A percentile compares a stretch with the other conserved stretches of the same genome.
Evolutionary conservation across 2,329 filamentous ascomycete species (phyloP).

Genomic region (Aureobasidium sp.): DNA sequence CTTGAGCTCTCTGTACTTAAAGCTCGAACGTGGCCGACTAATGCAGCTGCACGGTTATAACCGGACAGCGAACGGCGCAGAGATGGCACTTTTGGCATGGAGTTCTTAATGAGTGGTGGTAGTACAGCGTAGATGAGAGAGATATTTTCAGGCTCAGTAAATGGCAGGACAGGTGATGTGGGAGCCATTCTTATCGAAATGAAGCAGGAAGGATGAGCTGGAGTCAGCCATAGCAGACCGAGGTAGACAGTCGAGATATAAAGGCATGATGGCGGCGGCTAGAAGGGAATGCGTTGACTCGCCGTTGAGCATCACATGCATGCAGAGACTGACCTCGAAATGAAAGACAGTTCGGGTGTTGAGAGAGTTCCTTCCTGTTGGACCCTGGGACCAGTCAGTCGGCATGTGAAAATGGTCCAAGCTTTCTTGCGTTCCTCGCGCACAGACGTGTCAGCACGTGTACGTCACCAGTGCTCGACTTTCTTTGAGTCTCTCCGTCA

Average conservation of each 20-base stretch:
- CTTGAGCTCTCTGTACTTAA: constrained; percentile 9
- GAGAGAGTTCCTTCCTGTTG: neutral
- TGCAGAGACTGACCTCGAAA: neutral
- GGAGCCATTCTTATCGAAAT: neutral
- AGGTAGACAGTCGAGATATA: neutral
- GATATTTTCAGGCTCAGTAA: neutral
- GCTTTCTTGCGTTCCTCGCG: neutral
- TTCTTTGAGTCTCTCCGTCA: neutral
- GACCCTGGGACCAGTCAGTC: neutral
- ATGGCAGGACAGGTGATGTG: neutral
- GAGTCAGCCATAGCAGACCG: neutral
- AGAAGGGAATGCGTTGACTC: constrained; percentile 11
- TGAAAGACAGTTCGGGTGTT: neutral
- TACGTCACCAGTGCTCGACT: constrained; percentile 1
- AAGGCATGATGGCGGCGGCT: neutral
- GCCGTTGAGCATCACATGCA: constrained; percentile 10
- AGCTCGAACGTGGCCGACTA: neutral
- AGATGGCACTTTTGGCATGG: constrained; percentile 12
- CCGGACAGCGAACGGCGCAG: constrained; percentile 12
- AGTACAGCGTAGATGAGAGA: constrained; percentile 12
- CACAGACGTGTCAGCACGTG: neutral
- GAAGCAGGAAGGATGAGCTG: neutral
- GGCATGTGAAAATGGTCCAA: constrained; percentile 1
- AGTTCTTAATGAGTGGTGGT: constrained; percentile 12
- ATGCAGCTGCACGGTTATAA: constrained; percentile 7